phyloP scores from a whole-genome alignment of 805 yeast genomes.

The Candida michaelii region DNA sequence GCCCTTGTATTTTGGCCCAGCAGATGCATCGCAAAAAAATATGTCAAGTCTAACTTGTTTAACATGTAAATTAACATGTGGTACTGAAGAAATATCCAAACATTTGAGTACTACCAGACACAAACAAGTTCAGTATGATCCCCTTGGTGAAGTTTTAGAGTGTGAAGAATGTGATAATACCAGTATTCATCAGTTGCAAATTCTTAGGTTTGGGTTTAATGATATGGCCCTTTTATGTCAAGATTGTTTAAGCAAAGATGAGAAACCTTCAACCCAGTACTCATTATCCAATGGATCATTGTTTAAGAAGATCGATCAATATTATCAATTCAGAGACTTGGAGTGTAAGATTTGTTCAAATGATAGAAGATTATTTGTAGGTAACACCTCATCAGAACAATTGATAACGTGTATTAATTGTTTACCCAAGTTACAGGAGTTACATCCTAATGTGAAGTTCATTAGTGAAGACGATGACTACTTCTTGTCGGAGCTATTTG shows the following conservation, averaged over 20 bases:
- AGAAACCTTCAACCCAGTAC: slow-evolving; percentile 50
- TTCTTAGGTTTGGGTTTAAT: slow-evolving; percentile 54
- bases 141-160: slow-evolving; percentile 41
- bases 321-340: slow-evolving; percentile 51
- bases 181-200: slow-evolving; percentile 52
- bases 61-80: slow-evolving; percentile 12
- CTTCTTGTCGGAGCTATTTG: slow-evolving; percentile 48
- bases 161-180: slow-evolving; percentile 57
- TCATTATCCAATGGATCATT: slow-evolving; percentile 55
- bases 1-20: no score
- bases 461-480: slow-evolving; percentile 47
- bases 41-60: slow-evolving; percentile 13
- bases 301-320: slow-evolving; percentile 47
- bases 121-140: slow-evolving; percentile 39
- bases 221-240: slow-evolving; percentile 54
- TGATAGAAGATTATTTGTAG: slow-evolving; percentile 43
- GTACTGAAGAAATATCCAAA: slow-evolving; percentile 41
- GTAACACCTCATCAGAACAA: slow-evolving; percentile 10
- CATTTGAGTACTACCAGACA: slow-evolving; percentile 57
- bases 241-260: slow-evolving; percentile 42
- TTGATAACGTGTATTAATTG: slow-evolving; percentile 46
- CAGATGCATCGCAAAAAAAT: slow-evolving; percentile 2
- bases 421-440: slow-evolving; percentile 21
- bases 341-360: slow-evolving; percentile 45
- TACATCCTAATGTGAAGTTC: slow-evolving; percentile 18